These are phyloP conservation scores for Teratosphaeria viscida DNA, from an alignment of 2,329 filamentous ascomycete species.

Conservation along the genomic window DNA sequence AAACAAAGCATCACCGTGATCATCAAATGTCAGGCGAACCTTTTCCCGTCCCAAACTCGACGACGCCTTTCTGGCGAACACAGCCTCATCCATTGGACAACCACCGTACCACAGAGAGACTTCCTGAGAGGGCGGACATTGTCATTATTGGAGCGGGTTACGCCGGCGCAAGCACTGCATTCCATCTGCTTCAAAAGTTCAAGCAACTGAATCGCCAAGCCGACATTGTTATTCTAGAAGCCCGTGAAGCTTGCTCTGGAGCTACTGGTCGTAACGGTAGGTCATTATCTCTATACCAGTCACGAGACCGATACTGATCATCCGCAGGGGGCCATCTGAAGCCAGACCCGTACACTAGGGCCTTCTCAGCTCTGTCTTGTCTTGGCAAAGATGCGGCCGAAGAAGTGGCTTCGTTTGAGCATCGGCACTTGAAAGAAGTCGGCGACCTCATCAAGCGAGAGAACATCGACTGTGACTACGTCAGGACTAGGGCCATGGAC, in stretches of 20 bases:
- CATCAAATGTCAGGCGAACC: not conserved
- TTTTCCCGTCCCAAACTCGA: slow-evolving; percentile 1
- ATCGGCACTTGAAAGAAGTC: slow-evolving; percentile 19
- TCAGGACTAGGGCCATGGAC: slow-evolving; percentile 29
- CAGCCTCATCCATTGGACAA: slow-evolving; percentile 31
- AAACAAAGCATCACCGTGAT: not conserved
- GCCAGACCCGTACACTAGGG: slow-evolving; percentile 24
- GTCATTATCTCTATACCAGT: not conserved
- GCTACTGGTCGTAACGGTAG: slow-evolving; percentile 56
- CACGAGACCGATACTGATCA: not conserved
- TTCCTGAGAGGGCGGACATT: slow-evolving; percentile 53
- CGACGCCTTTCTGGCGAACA: slow-evolving; percentile 30
- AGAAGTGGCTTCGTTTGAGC: slow-evolving; percentile 20
- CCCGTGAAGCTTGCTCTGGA: slow-evolving; percentile 64
- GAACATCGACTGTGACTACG: slow-evolving; percentile 33
- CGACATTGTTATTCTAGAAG: slow-evolving; percentile 57
- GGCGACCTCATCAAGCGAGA: slow-evolving; percentile 25
- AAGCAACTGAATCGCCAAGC: slow-evolving; percentile 29
- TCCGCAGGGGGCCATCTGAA: slow-evolving; percentile 24
- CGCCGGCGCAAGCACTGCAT: slow-evolving; percentile 41
- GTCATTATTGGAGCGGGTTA: slow-evolving; percentile 64
- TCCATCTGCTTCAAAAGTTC: slow-evolving; percentile 17
- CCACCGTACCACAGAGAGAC: slow-evolving; percentile 51
- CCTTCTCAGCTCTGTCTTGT: slow-evolving; percentile 13
- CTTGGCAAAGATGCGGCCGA: slow-evolving; percentile 19